phyloP scores from a whole-genome alignment of 257 asterid genomes.

The Leonotis leonurus region DNA sequence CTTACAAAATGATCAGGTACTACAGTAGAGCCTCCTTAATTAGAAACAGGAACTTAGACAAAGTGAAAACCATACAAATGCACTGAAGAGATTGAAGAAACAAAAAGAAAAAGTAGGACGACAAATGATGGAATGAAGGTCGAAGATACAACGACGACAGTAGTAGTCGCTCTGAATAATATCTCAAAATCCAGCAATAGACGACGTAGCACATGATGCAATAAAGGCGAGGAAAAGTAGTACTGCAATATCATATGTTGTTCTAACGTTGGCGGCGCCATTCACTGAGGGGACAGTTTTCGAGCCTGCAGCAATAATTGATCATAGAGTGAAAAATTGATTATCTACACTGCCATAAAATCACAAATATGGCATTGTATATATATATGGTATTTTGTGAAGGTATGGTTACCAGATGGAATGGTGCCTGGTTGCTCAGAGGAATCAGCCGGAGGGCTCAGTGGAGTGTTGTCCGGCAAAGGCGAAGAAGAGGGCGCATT shows the following conservation, averaged over 20 bases:
- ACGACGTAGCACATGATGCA: constrained; percentile 20
- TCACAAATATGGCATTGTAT: neutral
- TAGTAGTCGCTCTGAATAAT: neutral
- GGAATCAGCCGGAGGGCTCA: constrained; percentile 29
- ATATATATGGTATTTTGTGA: neutral
- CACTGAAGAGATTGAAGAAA: too few relatives aligned
- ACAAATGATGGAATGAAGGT: neutral
- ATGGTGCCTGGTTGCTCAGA: constrained; percentile 9
- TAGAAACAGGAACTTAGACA: neutral
- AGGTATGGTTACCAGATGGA: constrained; percentile 23
- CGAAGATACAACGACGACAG: neutral
- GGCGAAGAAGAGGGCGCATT: constrained; percentile 36
- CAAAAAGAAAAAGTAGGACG: neutral
- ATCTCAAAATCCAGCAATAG: constrained; percentile 19
- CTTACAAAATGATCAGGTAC: neutral
- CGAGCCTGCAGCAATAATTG: constrained; percentile 28
- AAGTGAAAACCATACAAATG: neutral
- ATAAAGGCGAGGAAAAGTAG: constrained; percentile 20
- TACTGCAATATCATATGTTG: constrained; percentile 12
- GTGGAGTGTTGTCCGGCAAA: constrained; percentile 9
- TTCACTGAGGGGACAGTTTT: constrained; percentile 32
- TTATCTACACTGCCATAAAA: neutral
- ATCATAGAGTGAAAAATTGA: neutral
- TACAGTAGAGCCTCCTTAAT: neutral
- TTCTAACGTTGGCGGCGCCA: constrained; percentile 21